Evolutionary conservation across 495 filamentous ascomycete species (phyloP).

Genomic region (Penicillium riverlandense): DNA sequence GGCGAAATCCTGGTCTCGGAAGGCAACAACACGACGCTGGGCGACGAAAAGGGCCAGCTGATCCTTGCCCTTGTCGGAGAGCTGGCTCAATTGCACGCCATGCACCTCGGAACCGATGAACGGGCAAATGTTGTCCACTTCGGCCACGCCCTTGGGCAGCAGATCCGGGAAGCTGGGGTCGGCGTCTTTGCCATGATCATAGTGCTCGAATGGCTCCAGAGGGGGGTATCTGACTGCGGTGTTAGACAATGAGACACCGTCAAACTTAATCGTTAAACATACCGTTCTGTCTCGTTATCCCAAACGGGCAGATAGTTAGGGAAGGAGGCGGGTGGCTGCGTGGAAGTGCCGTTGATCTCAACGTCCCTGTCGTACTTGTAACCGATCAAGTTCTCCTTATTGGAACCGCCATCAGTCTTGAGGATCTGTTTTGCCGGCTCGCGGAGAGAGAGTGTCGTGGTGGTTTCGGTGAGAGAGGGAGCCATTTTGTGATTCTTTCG

Average conservation of each 20-base stretch:
- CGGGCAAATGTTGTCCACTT: conserved; percentile 43
- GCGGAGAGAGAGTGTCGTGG: conserved; percentile 33
- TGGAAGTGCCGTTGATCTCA: conserved; percentile 38
- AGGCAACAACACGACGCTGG: conserved; percentile 51
- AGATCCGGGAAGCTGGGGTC: conserved; percentile 47
- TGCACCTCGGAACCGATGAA: conserved; percentile 49
- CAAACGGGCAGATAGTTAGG: conserved; percentile 73
- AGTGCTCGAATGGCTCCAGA: conserved; percentile 36
- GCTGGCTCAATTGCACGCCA: conserved; percentile 49
- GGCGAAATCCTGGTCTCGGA: conserved; percentile 56
- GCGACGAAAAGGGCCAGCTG: conserved; percentile 52
- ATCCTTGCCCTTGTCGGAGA: conserved; percentile 46
- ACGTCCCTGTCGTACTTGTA: conserved; percentile 39
- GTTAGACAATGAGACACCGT: background rate
- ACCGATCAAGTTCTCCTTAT: conserved; percentile 55
- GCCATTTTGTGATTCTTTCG: conserved; percentile 40
- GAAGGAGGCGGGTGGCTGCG: conserved; percentile 47
- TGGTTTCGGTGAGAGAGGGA: conserved; percentile 43
- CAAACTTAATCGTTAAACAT: background rate
- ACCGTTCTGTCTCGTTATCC: conserved; percentile 49
- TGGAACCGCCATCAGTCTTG: conserved; percentile 39
- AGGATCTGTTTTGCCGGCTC: conserved; percentile 26
- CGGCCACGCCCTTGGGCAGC: conserved; percentile 30
- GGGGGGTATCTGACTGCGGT: conserved; percentile 30
- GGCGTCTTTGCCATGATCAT: conserved; percentile 43